Base-by-base conservation (phyloP, 1,139 yeast species). In the Taphrina pruni region DNA sequence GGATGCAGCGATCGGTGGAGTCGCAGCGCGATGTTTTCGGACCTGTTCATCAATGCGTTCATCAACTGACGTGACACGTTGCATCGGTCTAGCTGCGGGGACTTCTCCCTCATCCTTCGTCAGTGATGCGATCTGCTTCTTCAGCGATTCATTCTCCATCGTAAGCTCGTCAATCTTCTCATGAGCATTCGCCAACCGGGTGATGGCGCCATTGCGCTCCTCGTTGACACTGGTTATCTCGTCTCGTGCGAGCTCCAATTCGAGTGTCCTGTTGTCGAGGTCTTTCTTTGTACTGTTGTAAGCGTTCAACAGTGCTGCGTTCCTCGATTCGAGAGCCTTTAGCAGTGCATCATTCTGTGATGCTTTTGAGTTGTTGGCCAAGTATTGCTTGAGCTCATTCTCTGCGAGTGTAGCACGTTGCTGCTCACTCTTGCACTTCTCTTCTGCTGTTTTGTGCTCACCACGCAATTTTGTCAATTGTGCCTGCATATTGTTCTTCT, bases 181-280 rank as follows among this genome's bases (percentile, higher is more conserved):
- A 52, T 70, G 58, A 8, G 72, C 70, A 21, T 72, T 62, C 8
- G 69, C 54, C 41, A 72, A 45, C 11, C 71, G 48, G 46, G 45
- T 65, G 38, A 70, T 62, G n/a, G 72, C 73, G 12, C 69, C 72
- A 45, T 70, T 67, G 17, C 73, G 70, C 55, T 73, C 74, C 41
- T 70, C 72, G 56, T 72, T 72, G 21, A 72, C 60, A 17, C 64
- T 55, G 26, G 51, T 21, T 6, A 58, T 45, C 26, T 69, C 57
- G 5, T 61, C 56, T 26, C 46, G 65, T 26, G 69, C 72, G 20
- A 66, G 46, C 35, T 66, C 60, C 36, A 72, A 39, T 11, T 72
- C 70, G 6, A 65, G 54, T 39, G 62, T 32, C 52, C 62, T 21
- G 54, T 17, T 58, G 32, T 58, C 62, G 32, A 58, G 54, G 7